These are phyloP conservation scores for Hypoxylon sp. DNA, from an alignment of 2,329 filamentous ascomycete genomes.

Conservation along the genomic window DNA sequence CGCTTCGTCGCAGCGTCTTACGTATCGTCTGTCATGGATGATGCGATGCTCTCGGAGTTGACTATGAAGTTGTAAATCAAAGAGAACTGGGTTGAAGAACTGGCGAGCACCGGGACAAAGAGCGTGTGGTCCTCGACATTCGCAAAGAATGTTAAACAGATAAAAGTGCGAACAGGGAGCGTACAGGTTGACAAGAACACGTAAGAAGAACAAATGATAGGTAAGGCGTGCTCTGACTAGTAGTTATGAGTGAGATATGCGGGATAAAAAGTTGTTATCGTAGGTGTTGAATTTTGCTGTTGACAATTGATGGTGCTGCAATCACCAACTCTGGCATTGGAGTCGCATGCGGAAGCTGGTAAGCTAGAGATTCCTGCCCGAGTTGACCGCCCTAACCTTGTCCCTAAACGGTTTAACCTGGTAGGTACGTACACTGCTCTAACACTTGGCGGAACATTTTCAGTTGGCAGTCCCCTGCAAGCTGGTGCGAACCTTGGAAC, in stretches of 20 bases:
- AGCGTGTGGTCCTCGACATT: constrained; percentile 20
- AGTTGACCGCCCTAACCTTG: constrained; percentile 42
- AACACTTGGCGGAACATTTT: no score
- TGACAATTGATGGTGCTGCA: constrained; percentile 33
- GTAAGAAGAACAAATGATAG: background rate
- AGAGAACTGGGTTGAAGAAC: constrained; percentile 3
- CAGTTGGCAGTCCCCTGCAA: no score
- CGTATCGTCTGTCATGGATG: constrained; percentile 45
- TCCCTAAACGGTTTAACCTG: constrained; percentile 29
- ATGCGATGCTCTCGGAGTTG: constrained; percentile 4
- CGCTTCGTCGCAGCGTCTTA: constrained; percentile 30
- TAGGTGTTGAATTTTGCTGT: constrained; percentile 22
- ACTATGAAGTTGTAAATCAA: background rate
- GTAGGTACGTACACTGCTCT: background rate
- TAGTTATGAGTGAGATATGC: constrained; percentile 9
- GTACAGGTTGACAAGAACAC: constrained; percentile 12
- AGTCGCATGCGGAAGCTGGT: constrained; percentile 46
- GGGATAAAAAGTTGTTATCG: constrained; percentile 2
- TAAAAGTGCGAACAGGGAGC: constrained; percentile 24
- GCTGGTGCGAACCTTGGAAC: no score
- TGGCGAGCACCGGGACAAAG: constrained; percentile 25
- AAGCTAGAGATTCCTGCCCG: constrained; percentile 40
- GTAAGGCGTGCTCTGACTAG: constrained; percentile 5
- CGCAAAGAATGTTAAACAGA: constrained; percentile 17
- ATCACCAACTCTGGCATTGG: constrained; percentile 24